These are phyloP conservation scores for Blumeria graminis DNA, from an alignment of 2,329 filamentous ascomycete species.

Conservation along the genomic window DNA sequence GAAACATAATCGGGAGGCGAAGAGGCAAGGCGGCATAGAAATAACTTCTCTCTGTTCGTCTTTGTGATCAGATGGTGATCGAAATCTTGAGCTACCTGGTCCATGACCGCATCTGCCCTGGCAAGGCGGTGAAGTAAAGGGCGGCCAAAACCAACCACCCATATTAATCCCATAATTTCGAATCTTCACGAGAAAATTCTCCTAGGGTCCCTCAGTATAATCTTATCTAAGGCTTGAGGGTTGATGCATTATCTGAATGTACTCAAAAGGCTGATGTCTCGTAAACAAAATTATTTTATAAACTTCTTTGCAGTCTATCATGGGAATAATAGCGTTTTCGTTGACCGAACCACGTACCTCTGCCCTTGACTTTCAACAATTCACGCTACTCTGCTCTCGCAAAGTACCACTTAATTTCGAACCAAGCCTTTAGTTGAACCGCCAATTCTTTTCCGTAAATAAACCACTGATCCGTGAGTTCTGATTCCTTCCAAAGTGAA, in stretches of 20 bases:
- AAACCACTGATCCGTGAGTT: not conserved
- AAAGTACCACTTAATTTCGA: not conserved
- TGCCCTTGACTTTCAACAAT: not conserved
- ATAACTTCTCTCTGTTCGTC: not conserved
- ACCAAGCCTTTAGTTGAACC: not conserved
- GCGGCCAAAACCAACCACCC: not conserved
- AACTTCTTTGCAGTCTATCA: not conserved
- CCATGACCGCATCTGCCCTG: not conserved
- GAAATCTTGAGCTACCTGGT: not conserved
- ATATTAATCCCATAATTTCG: not conserved
- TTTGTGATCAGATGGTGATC: not conserved
- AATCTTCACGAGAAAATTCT: not conserved
- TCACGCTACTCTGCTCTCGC: not conserved
- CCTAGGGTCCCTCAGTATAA: not conserved
- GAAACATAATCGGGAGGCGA: not conserved
- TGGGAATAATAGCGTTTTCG: not conserved
- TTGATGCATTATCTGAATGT: not conserved
- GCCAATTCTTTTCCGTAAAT: not conserved
- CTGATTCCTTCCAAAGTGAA: not conserved
- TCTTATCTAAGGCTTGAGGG: not conserved
- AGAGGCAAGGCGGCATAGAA: not conserved
- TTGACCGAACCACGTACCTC: not conserved
- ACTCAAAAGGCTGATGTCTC: not conserved
- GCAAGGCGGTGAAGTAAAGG: not conserved
- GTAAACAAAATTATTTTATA: not conserved